Percentiles rank a stretch among this genome's conserved stretches.
Evolutionary conservation across 306 rosid genomes (phyloP).

Genomic region (Lupinus albus): DNA sequence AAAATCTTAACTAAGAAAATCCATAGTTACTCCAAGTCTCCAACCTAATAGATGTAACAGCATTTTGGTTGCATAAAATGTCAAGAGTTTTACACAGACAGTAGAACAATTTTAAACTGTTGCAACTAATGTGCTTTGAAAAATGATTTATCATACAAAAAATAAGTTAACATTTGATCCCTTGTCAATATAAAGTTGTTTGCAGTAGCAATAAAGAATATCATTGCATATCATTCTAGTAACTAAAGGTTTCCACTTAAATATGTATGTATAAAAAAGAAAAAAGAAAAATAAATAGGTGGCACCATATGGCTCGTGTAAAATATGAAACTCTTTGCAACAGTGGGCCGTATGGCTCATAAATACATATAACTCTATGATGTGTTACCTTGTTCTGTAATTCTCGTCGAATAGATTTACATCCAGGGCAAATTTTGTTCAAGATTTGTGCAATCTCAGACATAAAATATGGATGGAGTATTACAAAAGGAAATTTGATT

Average conservation of each 20-base stretch:
- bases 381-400: conserved; percentile 71
- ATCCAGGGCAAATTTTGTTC: conserved; percentile 82
- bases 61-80: not conserved
- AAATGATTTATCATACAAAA: conserved; percentile 4
- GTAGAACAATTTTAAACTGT: not conserved
- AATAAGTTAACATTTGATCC: no score
- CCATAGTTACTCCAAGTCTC: conserved; percentile 13
- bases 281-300: no score
- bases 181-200: not conserved
- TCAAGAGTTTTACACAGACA: not conserved
- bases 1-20: not conserved
- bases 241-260: not conserved
- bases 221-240: conserved; percentile 14
- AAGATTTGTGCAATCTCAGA: conserved; percentile 76
- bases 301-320: no score
- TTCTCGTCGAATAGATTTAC: conserved; percentile 66
- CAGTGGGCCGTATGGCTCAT: conserved; percentile 1
- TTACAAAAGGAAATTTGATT: conserved; percentile 64
- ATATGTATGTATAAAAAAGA: no score
- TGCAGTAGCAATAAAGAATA: not conserved
- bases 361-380: conserved; percentile 18
- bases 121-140: not conserved
- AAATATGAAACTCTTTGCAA: conserved; percentile 16
- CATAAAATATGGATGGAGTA: conserved; percentile 79
- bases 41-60: conserved; percentile 21